phyloP scores from a whole-genome alignment of 345 rosid species.

The Moricandia moricandioides region DNA sequence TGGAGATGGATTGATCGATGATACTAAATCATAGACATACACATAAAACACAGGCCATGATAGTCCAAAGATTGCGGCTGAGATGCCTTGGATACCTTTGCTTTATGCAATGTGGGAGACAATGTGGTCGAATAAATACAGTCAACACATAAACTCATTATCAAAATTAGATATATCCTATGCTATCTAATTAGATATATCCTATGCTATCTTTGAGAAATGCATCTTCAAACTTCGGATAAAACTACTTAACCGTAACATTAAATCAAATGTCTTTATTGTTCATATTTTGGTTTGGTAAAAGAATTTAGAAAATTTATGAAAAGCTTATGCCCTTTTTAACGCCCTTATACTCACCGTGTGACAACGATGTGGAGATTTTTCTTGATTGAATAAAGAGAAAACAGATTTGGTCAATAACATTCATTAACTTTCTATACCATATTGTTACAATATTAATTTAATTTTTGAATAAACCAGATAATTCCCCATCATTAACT shows the following conservation, averaged over 20 bases:
- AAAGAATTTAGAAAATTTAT: background rate
- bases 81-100: conserved; percentile 22
- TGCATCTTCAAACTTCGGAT: no score
- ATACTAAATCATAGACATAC: background rate
- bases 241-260: background rate
- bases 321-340: background rate
- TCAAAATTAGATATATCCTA: no score
- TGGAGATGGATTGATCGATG: background rate
- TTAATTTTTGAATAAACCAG: background rate
- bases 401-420: conserved; percentile 7
- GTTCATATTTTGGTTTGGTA: background rate
- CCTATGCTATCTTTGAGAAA: no score
- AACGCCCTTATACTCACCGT: background rate
- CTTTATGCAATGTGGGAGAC: background rate
- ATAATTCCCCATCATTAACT: background rate
- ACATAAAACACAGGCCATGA: background rate
- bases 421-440: background rate
- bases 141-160: background rate
- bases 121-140: background rate
- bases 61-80: conserved; percentile 24
- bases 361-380: background rate
- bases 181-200: no score
- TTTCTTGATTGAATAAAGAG: conserved; percentile 1
- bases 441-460: background rate
- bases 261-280: background rate